Percentiles rank a stretch among this genome's conserved stretches.
Evolutionary conservation across 306 rosid genomes (phyloP).

Genomic region (Clitoria ternatea): DNA sequence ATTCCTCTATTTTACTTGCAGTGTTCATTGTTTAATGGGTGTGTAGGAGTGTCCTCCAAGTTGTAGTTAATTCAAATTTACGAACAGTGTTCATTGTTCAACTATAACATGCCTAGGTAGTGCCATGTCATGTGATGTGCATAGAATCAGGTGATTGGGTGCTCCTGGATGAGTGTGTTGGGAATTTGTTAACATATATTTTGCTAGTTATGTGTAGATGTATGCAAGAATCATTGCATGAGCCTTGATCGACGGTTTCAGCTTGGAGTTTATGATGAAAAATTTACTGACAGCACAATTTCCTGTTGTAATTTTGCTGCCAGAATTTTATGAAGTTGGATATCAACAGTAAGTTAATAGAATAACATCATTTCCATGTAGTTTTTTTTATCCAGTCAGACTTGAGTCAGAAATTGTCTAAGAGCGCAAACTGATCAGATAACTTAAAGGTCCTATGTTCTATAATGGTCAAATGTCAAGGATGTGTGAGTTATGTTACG

Average conservation of each 20-base stretch:
- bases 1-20: background rate
- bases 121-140: background rate
- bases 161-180: background rate
- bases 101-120: background rate
- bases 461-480: too few relatives aligned
- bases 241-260: background rate
- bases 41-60: background rate
- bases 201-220: background rate
- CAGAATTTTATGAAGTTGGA: background rate
- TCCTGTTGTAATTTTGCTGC: background rate
- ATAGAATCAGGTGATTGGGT: background rate
- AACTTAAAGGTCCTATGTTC: background rate
- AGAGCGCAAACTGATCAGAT: background rate
- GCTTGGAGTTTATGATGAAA: background rate
- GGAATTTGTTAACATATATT: background rate
- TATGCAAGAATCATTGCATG: conserved; percentile 4
- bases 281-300: background rate
- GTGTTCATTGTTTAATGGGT: background rate
- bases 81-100: too few relatives aligned
- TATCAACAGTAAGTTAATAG: background rate
- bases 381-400: background rate
- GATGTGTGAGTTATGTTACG: too few relatives aligned
- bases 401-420: background rate
- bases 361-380: background rate
- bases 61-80: background rate